Base-by-base conservation (phyloP, 495 filamentous ascomycete genomes). In the Aeminium ludgeri region DNA sequence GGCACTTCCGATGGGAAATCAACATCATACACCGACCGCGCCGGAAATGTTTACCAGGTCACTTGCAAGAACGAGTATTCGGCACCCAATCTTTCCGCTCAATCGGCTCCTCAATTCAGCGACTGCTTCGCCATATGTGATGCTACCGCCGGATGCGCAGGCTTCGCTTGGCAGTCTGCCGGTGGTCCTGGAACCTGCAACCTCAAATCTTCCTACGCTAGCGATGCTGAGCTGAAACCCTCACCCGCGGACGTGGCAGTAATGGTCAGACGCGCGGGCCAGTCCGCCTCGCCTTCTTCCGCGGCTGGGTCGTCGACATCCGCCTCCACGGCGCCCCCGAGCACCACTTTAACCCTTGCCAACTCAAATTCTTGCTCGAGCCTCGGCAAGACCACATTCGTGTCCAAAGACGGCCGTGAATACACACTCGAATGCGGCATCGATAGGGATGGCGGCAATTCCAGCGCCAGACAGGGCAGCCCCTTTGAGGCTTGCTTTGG, bases 401-500 rank as follows among this genome's bases (percentile, higher is more conserved):
- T 13, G n/a, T 5, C 6, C 6, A 34, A 34, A 16, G 34, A 34
- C 15, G 46, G 34, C n/a, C 17, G 11, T 1, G 39, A 20, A 6
- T 51, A 46, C 36, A 41, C 33, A 1, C 11, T 51, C 4, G 20
- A 43, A 18, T 51, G 48, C 30, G 17, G 17, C 12, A 17, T 33
- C 30, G 43, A 51, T 33, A 35, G 43, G 35, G 18, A 27, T 29
- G 48, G 36, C 29, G 20, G 41, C 27, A 38, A 51, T 29, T 13
- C 46, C 6, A 23, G 23, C 27, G 27, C 15, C 6, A 11, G 11
- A 18, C 8, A 12, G 2, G 45, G 23, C 6, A 13, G 28, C 11
- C 20, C 16, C 13, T 51, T 46, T 36, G 20, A 41, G 18, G 43
- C 19, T 11, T 51, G 48, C 25, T 51, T 51, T 27, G 35, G 28